Evolutionary conservation across 1,139 yeast species (phyloP), one percentile per base, ranked within the genome.

Genomic region (Suhomyces bribrorum): DNA sequence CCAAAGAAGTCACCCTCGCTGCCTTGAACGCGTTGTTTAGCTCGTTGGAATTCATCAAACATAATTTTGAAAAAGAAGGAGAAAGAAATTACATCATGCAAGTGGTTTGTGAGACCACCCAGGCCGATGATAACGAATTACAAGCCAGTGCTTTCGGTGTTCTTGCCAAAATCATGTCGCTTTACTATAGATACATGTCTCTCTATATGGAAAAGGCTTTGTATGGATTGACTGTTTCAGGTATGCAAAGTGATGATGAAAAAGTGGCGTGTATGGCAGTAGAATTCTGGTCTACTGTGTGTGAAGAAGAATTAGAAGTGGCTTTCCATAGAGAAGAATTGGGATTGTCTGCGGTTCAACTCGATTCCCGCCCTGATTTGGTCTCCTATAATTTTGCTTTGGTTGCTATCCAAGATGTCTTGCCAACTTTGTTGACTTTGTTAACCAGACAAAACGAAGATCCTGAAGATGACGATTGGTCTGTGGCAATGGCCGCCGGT

Each of bases 401-500:
- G 34, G 80, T 81, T 44, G 96, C 97, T 5, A 73, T 88, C 41
- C 73, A 77, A 41, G 95, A 87, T 54, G 95, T 92, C 13, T 75
- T 92, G 45, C 98, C 98, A 26, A 87, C 95, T 15, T 70, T 92
- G 46, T 75, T 92, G 52, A 73, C 78, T 27, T 73, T 92, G 44
- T 76, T 92, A 47, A 86, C 94, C 11, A 79, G 89, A 60, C 97
- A 89, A 62, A 92, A 88, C 59, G 96, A 87, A 42, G 96, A 86
- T 52, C 82, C 86, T 25, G 92, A 83, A 57, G 97, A 89, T 59
- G 98, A 92, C 57, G 95, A 88, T 54, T 92, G 98, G 98, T 86
- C 90, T 40, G 95, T 89, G 32, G 83, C 97, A 7, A 92, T 92
- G 98, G 97, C 98, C 36, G 96, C 98, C 2, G 98, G 96, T 54